phyloP scores from a whole-genome alignment of 169 alveolate species.

The Plasmodium billcollinsi region DNA sequence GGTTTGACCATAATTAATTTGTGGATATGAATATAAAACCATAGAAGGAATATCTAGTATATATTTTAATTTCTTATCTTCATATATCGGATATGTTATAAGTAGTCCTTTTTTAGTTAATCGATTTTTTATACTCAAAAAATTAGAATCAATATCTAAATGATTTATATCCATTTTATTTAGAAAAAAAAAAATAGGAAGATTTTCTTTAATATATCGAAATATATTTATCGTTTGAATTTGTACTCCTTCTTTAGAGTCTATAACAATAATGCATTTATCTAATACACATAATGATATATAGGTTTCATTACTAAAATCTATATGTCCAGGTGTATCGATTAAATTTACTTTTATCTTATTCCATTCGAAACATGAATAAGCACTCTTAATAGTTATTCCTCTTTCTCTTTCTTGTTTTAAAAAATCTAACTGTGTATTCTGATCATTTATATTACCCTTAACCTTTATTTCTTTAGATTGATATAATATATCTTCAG shows the following conservation, averaged over 20 bases:
- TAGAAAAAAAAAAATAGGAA: conserved; percentile 91
- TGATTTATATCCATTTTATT: conserved; percentile 91
- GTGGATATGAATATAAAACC: conserved; percentile 72
- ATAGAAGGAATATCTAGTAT: conserved; percentile 71
- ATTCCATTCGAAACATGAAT: conserved; percentile 91
- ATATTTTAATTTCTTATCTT: conserved; percentile 50
- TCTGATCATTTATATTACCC: conserved; percentile 91
- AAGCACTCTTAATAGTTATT: conserved; percentile 93
- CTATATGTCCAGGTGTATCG: conserved; percentile 96
- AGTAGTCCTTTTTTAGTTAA: conserved; percentile 60
- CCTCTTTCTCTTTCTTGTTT: conserved; percentile 92
- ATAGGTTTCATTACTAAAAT: conserved; percentile 93
- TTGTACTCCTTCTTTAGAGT: conserved; percentile 91
- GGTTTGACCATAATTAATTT: conserved; percentile 48
- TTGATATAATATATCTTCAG: conserved; percentile 89
- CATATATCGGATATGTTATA: conserved; percentile 65
- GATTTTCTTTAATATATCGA: conserved; percentile 88
- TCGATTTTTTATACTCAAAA: conserved; percentile 23
- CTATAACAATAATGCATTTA: conserved; percentile 93
- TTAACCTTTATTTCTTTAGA: conserved; percentile 84
- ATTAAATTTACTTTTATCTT: conserved; percentile 86
- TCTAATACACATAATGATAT: conserved; percentile 91
- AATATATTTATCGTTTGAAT: conserved; percentile 90
- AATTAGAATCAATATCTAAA: conserved; percentile 59
- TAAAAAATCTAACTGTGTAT: conserved; percentile 90